These are phyloP conservation scores for Pisolithus orientalis DNA, from an alignment of 768 basidiomycete species.

Conservation along the genomic window DNA sequence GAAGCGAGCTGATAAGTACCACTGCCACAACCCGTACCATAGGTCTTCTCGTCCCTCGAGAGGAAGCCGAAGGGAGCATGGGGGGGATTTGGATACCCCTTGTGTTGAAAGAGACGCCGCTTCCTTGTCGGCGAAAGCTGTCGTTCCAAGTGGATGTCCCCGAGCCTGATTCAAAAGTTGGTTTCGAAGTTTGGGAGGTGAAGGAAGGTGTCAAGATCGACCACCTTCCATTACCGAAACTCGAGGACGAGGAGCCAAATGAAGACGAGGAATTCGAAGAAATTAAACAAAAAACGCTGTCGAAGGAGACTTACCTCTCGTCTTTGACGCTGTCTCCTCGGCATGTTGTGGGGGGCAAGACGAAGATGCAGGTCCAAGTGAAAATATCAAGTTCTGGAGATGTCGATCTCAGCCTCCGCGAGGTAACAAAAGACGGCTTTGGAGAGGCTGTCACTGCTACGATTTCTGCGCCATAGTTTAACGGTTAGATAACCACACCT, in stretches of 20 bases:
- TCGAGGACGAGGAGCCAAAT: conserved; percentile 40
- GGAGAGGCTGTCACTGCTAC: conserved; percentile 29
- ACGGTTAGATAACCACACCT: conserved; percentile 3
- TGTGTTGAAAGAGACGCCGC: conserved; percentile 62
- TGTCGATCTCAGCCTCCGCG: conserved; percentile 33
- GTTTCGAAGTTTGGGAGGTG: conserved; percentile 75
- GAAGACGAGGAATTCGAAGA: conserved; percentile 58
- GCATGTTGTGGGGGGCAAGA: conserved; percentile 41
- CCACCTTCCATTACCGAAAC: conserved; percentile 42
- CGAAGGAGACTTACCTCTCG: conserved; percentile 46
- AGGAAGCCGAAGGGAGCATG: conserved; percentile 32
- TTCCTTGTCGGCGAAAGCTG: conserved; percentile 60
- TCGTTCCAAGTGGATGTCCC: conserved; percentile 51
- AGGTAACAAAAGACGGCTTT: conserved; percentile 28
- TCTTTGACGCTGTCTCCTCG: conserved; percentile 28
- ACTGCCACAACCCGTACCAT: conserved; percentile 58
- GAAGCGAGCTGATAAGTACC: conserved; percentile 35
- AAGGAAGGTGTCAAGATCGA: conserved; percentile 62
- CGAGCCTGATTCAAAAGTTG: conserved; percentile 33
- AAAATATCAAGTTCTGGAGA: conserved; percentile 28
- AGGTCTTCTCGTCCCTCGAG: conserved; percentile 57
- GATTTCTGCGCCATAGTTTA: conserved; percentile 11
- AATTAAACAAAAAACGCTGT: conserved; percentile 54
- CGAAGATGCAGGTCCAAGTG: conserved; percentile 44
- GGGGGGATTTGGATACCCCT: conserved; percentile 64